These are phyloP conservation scores for Dioscorea alata DNA, from an alignment of 106 monocot species.

Conservation along the genomic window DNA sequence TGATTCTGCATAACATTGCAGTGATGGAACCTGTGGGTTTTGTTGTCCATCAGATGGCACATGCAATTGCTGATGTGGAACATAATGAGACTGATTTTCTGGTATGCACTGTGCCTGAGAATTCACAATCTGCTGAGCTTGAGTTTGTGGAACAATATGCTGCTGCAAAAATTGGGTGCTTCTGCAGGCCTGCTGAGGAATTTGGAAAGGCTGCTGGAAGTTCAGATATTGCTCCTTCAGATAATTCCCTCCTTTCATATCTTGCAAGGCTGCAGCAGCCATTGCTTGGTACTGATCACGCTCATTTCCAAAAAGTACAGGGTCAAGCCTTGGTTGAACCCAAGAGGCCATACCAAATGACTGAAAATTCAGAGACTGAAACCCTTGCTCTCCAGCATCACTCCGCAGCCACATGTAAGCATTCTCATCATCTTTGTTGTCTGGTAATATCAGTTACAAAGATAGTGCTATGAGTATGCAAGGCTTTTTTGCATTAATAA, in stretches of 20 bases:
- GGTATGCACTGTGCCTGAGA: conserved; percentile 35
- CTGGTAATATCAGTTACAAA: conserved; percentile 11
- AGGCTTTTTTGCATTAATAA: no score
- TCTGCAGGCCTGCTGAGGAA: conserved; percentile 41
- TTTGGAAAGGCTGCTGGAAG: conserved; percentile 67
- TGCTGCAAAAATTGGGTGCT: conserved; percentile 43
- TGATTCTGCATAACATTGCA: conserved; percentile 36
- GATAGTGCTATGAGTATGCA: no score
- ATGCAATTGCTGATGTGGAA: conserved; percentile 49
- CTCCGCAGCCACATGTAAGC: conserved; percentile 77
- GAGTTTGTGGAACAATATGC: conserved; percentile 55
- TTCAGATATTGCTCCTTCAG: conserved; percentile 67
- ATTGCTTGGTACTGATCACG: conserved; percentile 71
- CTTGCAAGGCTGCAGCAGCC: conserved; percentile 63
- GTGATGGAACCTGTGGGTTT: conserved; percentile 40
- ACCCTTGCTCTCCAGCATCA: conserved; percentile 43
- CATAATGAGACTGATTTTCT: conserved; percentile 18
- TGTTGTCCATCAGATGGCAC: conserved; percentile 42
- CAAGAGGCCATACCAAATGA: conserved; percentile 52
- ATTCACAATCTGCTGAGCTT: conserved; percentile 35
- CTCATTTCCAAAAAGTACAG: conserved; percentile 45
- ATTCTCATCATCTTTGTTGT: conserved; percentile 51
- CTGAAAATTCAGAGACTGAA: conserved; percentile 66
- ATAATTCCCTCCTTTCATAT: conserved; percentile 43
- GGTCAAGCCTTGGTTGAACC: conserved; percentile 58